phyloP scores from a whole-genome alignment of 129 eudicot species.

The Flaveria ramosissima region DNA sequence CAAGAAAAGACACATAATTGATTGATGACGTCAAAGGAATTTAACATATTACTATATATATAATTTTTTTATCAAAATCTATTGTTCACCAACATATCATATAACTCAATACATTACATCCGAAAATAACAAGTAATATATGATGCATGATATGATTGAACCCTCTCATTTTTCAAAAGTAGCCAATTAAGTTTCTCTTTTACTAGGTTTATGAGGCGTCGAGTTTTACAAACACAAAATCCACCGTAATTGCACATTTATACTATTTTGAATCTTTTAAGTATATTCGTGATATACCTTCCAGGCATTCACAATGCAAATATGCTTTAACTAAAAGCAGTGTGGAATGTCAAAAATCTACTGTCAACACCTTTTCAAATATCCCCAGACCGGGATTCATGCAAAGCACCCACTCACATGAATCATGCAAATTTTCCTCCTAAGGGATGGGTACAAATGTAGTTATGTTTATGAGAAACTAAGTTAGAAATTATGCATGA shows the following conservation, averaged over 20 bases:
- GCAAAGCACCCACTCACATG: background rate
- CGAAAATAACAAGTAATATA: background rate
- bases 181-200: background rate
- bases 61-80: background rate
- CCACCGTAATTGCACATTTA: too few species aligned
- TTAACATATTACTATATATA: background rate
- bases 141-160: background rate
- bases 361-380: background rate
- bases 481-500: background rate
- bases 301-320: background rate
- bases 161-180: background rate
- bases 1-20: background rate
- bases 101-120: background rate
- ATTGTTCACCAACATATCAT: background rate
- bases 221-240: background rate
- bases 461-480: background rate
- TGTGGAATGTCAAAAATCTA: background rate
- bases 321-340: background rate
- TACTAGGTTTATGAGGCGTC: background rate
- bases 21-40: background rate
- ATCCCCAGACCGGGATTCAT: background rate
- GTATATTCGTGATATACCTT: background rate
- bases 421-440: background rate
- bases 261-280: background rate
- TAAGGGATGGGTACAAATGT: background rate